phyloP scores from a whole-genome alignment of 2,329 filamentous ascomycete species.

The Tothia fuscella region DNA sequence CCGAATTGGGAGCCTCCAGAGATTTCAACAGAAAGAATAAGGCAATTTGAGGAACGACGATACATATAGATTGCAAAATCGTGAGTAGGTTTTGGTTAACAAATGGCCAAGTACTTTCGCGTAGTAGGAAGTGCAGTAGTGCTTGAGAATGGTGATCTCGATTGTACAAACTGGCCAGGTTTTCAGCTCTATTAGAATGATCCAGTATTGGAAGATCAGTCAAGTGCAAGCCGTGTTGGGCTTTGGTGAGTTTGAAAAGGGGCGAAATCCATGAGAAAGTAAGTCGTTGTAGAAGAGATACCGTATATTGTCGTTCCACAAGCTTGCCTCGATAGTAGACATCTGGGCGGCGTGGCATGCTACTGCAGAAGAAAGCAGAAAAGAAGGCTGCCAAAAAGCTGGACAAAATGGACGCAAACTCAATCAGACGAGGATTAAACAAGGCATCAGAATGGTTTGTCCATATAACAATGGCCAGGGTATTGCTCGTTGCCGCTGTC shows the following conservation, averaged over 20 bases:
- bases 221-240: slow-evolving; percentile 10
- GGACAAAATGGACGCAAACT: background rate
- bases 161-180: slow-evolving; percentile 8
- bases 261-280: slow-evolving; percentile 53
- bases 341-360: slow-evolving; percentile 4
- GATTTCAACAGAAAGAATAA: slow-evolving; percentile 53
- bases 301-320: slow-evolving; percentile 55
- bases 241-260: slow-evolving; percentile 34
- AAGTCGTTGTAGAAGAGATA: slow-evolving; percentile 47
- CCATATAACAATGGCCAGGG: too few species aligned
- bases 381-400: background rate
- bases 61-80: slow-evolving; percentile 42
- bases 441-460: too few species aligned
- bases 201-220: slow-evolving; percentile 15
- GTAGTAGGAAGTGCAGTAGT: slow-evolving; percentile 46
- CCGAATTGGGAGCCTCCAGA: slow-evolving; percentile 44
- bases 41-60: slow-evolving; percentile 58
- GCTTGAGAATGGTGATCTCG: slow-evolving; percentile 34
- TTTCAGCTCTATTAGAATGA: slow-evolving; percentile 5
- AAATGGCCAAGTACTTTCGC: slow-evolving; percentile 46
- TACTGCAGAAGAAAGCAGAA: too few species aligned
- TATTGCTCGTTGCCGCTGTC: too few species aligned
- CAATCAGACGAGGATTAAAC: too few species aligned
- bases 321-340: slow-evolving; percentile 4
- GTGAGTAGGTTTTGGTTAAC: slow-evolving; percentile 48